phyloP scores from a whole-genome alignment of 352 stramenopile genomes.

The Globisporangium polare region DNA sequence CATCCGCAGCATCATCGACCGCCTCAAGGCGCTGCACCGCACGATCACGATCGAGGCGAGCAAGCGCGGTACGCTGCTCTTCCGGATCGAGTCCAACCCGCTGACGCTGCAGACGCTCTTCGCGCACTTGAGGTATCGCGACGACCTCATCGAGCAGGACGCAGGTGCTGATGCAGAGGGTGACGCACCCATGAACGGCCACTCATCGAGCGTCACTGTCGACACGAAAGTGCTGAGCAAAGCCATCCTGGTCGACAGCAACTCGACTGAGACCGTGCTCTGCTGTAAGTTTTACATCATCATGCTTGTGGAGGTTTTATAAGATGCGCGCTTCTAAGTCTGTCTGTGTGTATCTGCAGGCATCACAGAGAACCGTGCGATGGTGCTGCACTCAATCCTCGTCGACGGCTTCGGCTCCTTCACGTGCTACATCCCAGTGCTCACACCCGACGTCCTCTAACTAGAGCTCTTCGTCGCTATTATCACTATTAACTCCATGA shows the following conservation, averaged over 20 bases:
- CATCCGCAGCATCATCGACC: slow-evolving; percentile 67
- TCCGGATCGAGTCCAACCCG: slow-evolving; percentile 67
- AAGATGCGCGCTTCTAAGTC: background rate
- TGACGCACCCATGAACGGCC: slow-evolving; percentile 10
- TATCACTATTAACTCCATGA: slow-evolving; percentile 4
- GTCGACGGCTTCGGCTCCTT: slow-evolving; percentile 74
- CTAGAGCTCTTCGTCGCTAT: background rate
- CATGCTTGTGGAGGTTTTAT: background rate
- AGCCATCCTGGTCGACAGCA: slow-evolving; percentile 67
- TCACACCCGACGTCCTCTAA: slow-evolving; percentile 54
- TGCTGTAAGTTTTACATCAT: slow-evolving; percentile 52
- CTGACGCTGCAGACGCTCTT: slow-evolving; percentile 78
- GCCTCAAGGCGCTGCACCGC: slow-evolving; percentile 70
- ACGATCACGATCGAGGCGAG: slow-evolving; percentile 76
- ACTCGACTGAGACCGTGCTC: slow-evolving; percentile 63
- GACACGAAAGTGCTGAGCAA: slow-evolving; percentile 77
- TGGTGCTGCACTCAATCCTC: slow-evolving; percentile 79
- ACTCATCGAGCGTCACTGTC: slow-evolving; percentile 61
- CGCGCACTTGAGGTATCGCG: slow-evolving; percentile 63
- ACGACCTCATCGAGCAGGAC: slow-evolving; percentile 65
- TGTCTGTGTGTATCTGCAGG: slow-evolving; percentile 21
- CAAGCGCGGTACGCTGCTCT: slow-evolving; percentile 54
- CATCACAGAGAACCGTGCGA: slow-evolving; percentile 73
- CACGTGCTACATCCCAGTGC: slow-evolving; percentile 79
- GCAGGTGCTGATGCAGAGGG: slow-evolving; percentile 24